Base-by-base conservation (phyloP, 1,284 basidiomycete genomes). In the Pyrrhoderma lamaoense region DNA sequence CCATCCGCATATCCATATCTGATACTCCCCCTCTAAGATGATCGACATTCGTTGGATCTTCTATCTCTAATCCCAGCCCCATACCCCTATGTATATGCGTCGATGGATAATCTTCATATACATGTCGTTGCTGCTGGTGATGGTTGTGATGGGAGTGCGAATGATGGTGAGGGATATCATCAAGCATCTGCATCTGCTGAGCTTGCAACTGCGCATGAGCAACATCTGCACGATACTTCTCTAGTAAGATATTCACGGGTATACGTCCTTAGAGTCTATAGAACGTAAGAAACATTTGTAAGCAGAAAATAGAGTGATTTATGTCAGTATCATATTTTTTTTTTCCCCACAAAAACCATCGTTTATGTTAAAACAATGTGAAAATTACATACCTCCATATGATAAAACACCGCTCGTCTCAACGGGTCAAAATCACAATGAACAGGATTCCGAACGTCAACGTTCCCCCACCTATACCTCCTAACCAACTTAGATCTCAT, bases 241-340 rank as follows among this genome's bases (percentile, higher is more conserved):
- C 82, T 59, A 86, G 85, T 52, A 90, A n/a, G 73, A 68, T 89
- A 88, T 59, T 88, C 83, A 61, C 79, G 76, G 36, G 88, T 90
- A 65, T 89, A 88, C 61, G 84, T 83, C 69, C 85, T 84, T 57
- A 90, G 71, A 45, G 83, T 87, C 85, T 89, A 62, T n/a, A 47
- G 37, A 37, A 47, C 40, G 14, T 14, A 34, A 18, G 9, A 49
- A 42, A 49, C 13, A 46, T 7, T 13, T 21, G 45, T 22, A 8
- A 40, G n/a, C n/a, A 40, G 21, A n/a, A 40, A 40, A n/a, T 5
- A 40, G 14, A n/a, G 18, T 8, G 11, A 49, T 18, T 8, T 37
- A 66, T 57, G 49, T 50, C 53, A 57, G 57, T 52, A 52, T 53
- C 21, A 38, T 35, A 55, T n/a, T n/a, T n/a, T n/a, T n/a, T n/a